Percentiles rank a stretch among this genome's conserved stretches.
Conservation (phyloP, 805 yeast species). For the Lachancea nothofagi region DNA sequence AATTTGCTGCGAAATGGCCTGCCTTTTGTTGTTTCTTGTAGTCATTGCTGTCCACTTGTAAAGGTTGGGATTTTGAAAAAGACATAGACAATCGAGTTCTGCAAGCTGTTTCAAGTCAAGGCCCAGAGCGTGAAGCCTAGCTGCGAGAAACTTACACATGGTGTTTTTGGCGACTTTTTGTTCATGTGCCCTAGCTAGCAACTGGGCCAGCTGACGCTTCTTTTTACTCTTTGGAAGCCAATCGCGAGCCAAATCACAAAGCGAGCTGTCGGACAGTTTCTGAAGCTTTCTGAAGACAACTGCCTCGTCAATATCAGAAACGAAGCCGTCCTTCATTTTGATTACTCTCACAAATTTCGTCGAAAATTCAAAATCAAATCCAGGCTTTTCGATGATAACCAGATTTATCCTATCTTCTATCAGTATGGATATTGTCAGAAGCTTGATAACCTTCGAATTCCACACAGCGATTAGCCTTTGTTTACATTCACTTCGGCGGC, state of each 20-base stretch:
- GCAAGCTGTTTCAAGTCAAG: constrained; percentile 38
- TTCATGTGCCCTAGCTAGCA: constrained; percentile 10
- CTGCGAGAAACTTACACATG: constrained; percentile 8
- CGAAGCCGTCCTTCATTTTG: constrained; percentile 18
- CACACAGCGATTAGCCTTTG: neutral
- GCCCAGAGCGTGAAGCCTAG: constrained; percentile 24
- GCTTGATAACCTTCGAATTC: too few species aligned
- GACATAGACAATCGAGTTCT: constrained; percentile 60
- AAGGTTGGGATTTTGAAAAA: constrained; percentile 51
- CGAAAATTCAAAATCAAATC: too few species aligned
- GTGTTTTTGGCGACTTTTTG: constrained; percentile 15
- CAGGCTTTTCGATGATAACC: too few species aligned
- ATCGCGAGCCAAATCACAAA: constrained; percentile 19
- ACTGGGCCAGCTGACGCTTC: neutral
- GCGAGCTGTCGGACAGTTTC: constrained; percentile 17
- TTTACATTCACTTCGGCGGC: neutral
- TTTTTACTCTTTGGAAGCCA: constrained; percentile 18
- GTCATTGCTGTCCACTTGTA: constrained; percentile 36
- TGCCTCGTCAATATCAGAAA: constrained; percentile 16
- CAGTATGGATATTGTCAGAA: too few species aligned
- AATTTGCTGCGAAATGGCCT: constrained; percentile 31
- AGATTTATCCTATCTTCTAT: too few species aligned
- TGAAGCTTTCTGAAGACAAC: constrained; percentile 16
- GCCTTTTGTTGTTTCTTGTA: constrained; percentile 22
- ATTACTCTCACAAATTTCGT: too few species aligned